Conservation (phyloP, 148 eudicot species). For the Cornus suecica region DNA sequence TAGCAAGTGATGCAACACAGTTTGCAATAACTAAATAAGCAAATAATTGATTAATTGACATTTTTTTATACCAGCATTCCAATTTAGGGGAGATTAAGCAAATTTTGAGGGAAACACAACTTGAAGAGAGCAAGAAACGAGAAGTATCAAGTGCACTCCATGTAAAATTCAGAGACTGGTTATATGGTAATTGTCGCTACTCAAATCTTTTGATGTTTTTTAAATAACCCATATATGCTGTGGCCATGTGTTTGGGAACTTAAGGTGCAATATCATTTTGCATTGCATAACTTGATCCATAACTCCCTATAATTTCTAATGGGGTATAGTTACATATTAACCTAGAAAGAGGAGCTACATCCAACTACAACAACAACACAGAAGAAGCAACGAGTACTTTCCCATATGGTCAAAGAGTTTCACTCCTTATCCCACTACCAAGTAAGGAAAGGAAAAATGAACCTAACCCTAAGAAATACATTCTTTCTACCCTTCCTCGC, state of each 20-base stretch:
- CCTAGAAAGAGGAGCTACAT: too few species aligned
- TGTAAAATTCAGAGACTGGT: conserved; percentile 83
- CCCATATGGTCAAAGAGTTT: too few species aligned
- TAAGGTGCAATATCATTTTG: neutral
- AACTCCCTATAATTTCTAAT: too few species aligned
- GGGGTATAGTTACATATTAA: too few species aligned
- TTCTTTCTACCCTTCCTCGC: too few species aligned
- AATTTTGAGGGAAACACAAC: conserved; percentile 71
- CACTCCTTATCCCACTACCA: too few species aligned
- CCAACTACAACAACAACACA: too few species aligned
- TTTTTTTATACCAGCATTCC: conserved; percentile 41
- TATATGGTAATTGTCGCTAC: conserved; percentile 57
- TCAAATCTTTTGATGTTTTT: neutral
- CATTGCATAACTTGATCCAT: neutral
- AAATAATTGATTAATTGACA: neutral
- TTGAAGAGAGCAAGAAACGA: conserved; percentile 79
- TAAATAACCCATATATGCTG: neutral
- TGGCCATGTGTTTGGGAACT: neutral
- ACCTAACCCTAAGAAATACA: too few species aligned
- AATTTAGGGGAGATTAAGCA: conserved; percentile 80
- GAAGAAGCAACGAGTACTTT: too few species aligned
- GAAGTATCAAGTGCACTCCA: conserved; percentile 88
- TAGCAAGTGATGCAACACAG: neutral
- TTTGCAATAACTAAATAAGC: neutral
- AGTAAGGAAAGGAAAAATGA: too few species aligned